phyloP scores from a whole-genome alignment of 108 stramenopile species.

The Fragilaria crotonensis region DNA sequence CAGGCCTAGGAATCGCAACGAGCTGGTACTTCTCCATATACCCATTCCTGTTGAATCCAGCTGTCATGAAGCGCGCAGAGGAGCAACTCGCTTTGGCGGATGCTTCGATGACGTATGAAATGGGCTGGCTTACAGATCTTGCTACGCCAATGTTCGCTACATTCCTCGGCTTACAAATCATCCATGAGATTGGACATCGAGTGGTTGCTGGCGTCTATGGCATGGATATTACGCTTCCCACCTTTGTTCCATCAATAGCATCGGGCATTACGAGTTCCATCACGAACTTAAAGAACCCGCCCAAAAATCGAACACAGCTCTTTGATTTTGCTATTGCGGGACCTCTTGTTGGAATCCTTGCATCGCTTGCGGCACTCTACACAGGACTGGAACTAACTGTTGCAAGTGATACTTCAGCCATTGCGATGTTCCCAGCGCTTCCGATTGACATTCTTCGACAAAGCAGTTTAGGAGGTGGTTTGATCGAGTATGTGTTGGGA shows the following conservation, averaged over 20 bases:
- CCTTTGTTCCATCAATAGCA: conserved; percentile 70
- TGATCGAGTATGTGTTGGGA: conserved; percentile 57
- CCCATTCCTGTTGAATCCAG: conserved; percentile 71
- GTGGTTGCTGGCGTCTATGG: conserved; percentile 43
- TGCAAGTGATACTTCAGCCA: conserved; percentile 32
- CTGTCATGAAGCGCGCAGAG: conserved; percentile 44
- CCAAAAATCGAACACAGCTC: conserved; percentile 65
- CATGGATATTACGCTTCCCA: conserved; percentile 55
- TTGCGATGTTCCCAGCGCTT: conserved; percentile 55
- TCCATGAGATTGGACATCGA: conserved; percentile 61
- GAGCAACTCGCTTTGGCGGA: conserved; percentile 64
- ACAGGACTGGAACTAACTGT: conserved; percentile 54
- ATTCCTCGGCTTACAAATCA: conserved; percentile 53
- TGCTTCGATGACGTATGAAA: conserved; percentile 59
- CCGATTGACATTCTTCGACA: conserved; percentile 63
- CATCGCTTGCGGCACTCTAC: conserved; percentile 37
- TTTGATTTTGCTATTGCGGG: conserved; percentile 74
- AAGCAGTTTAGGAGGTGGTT: conserved; percentile 71
- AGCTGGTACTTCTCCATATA: conserved; percentile 76
- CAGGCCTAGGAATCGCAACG: conserved; percentile 57
- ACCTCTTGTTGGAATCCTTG: conserved; percentile 62
- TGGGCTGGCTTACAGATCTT: conserved; percentile 65
- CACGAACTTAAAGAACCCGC: conserved; percentile 55
- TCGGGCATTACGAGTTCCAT: conserved; percentile 70
- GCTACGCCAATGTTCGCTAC: conserved; percentile 62